These are phyloP conservation scores for Paracoccidioides lutzii DNA, from an alignment of 2,329 filamentous ascomycete species.

Conservation along the genomic window DNA sequence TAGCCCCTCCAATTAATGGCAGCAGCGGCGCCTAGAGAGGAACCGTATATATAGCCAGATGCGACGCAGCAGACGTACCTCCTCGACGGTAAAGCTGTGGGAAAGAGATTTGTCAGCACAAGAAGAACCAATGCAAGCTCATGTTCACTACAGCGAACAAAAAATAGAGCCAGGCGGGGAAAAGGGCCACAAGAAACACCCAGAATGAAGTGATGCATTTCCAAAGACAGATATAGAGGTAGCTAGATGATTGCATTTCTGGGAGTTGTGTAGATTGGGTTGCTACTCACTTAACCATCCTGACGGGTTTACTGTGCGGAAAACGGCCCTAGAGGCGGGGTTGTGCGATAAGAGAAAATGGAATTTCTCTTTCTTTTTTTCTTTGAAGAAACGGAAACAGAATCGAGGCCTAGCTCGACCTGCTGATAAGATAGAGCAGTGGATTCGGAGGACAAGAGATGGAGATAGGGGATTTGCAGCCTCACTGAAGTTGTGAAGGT, in stretches of 20 bases:
- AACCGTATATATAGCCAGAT: conserved; percentile 4
- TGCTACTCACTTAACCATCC: conserved; percentile 95
- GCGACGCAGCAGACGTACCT: conserved; percentile 38
- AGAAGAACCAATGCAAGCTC: background rate
- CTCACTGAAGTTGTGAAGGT: too few relatives aligned
- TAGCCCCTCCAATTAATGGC: background rate
- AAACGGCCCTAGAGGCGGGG: conserved; percentile 29
- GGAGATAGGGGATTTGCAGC: too few relatives aligned
- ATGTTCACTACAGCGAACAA: background rate
- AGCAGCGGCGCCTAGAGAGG: background rate
- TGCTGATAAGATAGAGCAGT: conserved; percentile 18
- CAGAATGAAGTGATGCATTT: conserved; percentile 2
- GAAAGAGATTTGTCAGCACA: conserved; percentile 20
- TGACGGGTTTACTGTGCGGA: conserved; percentile 52
- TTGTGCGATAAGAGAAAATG: conserved; percentile 14
- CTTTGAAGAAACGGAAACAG: conserved; percentile 26
- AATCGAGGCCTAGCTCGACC: conserved; percentile 34
- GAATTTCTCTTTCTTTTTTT: conserved; percentile 9
- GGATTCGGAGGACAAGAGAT: too few relatives aligned
- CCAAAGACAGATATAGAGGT: background rate
- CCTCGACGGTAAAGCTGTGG: conserved; percentile 91
- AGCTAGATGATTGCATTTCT: too few relatives aligned
- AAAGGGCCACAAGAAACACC: conserved; percentile 4
- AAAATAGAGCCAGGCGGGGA: conserved; percentile 6
- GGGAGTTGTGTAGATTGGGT: conserved; percentile 1